These are phyloP conservation scores for Lasiosphaeria hispida DNA, from an alignment of 495 filamentous ascomycete species.

Conservation along the genomic window DNA sequence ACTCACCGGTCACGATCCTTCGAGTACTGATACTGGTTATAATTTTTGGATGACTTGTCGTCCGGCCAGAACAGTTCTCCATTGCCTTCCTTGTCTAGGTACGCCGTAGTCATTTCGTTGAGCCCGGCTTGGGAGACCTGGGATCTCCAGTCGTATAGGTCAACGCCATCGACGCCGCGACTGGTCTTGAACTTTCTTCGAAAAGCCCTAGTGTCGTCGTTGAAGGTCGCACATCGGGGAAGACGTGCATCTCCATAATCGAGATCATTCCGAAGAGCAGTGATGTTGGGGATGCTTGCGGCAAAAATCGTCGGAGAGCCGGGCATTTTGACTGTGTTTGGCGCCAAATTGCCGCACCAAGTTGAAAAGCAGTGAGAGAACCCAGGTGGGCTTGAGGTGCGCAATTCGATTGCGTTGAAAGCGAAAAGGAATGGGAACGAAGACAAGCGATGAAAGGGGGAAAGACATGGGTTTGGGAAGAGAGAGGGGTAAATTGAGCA, in stretches of 20 bases:
- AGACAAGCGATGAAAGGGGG: no score
- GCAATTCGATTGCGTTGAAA: no score
- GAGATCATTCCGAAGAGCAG: background rate
- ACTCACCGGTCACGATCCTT: background rate
- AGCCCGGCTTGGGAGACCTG: background rate
- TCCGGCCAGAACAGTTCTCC: conserved; percentile 1
- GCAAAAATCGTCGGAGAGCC: background rate
- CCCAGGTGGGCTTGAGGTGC: no score
- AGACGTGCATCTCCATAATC: background rate
- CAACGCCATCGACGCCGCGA: background rate
- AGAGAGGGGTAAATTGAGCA: no score
- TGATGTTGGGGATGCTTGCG: conserved; percentile 1
- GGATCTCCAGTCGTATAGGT: background rate
- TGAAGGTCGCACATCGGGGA: background rate
- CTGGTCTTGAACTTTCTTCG: conserved; percentile 2
- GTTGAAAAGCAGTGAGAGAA: no score
- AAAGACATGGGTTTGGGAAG: no score
- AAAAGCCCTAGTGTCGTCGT: conserved; percentile 2
- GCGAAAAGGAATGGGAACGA: no score
- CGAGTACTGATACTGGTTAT: conserved; percentile 6
- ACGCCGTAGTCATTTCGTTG: background rate
- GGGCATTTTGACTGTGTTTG: background rate
- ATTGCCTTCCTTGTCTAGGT: background rate
- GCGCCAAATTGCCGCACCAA: no score
- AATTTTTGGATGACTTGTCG: background rate